Percentiles rank a stretch among this genome's conserved stretches.
phyloP scores from a whole-genome alignment of 768 basidiomycete genomes.

The Guyanaporus albipodus region DNA sequence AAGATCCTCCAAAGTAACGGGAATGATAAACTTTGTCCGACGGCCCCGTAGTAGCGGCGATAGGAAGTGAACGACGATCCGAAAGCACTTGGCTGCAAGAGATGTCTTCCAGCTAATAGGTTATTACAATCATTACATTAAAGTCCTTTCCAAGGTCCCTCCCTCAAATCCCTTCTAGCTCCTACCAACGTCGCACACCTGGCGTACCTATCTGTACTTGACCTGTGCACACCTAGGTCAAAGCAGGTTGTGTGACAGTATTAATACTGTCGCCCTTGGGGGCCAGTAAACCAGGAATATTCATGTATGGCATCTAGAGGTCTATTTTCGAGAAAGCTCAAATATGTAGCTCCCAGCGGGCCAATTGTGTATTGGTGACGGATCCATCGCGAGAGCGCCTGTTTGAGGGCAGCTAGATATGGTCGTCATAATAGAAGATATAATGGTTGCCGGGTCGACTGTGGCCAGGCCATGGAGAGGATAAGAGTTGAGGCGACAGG shows the following conservation, averaged over 20 bases:
- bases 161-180: not conserved
- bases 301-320: not conserved
- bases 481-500: constrained; percentile 1
- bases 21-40: too few relatives aligned
- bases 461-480: constrained; percentile 3
- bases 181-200: not conserved
- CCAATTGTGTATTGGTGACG: not conserved
- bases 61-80: too few relatives aligned
- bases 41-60: too few relatives aligned
- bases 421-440: constrained; percentile 6
- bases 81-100: not conserved
- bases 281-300: not conserved
- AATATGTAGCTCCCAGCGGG: not conserved
- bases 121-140: constrained; percentile 21
- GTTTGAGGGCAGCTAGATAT: not conserved
- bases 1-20: too few relatives aligned
- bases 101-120: not conserved
- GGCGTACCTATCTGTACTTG: constrained; percentile 6
- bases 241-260: not conserved
- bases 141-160: not conserved
- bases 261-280: not conserved
- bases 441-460: not conserved
- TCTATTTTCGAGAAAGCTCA: not conserved
- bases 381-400: not conserved
- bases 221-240: not conserved